These are phyloP conservation scores for Suhomyces yuchorum DNA, from an alignment of 1,139 yeast genomes.

Conservation along the genomic window DNA sequence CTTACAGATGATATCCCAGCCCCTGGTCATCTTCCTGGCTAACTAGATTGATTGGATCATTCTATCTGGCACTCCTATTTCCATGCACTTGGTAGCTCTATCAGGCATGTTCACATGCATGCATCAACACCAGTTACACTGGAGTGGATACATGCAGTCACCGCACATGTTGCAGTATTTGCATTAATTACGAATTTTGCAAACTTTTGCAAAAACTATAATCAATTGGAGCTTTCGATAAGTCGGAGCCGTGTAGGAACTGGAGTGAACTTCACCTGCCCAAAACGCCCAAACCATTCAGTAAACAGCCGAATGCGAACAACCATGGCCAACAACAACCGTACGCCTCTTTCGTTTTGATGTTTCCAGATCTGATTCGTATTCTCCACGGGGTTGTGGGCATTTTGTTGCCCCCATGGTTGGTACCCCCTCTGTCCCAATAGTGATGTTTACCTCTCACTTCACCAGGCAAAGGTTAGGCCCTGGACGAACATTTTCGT, in stretches of 20 bases:
- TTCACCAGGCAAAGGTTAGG: neutral
- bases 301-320: too few relatives aligned
- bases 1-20: neutral
- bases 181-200: neutral
- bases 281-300: too few relatives aligned
- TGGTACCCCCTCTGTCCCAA: neutral
- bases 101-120: neutral
- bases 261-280: too few relatives aligned
- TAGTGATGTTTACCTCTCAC: neutral
- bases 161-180: neutral
- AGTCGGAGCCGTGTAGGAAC: neutral
- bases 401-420: neutral
- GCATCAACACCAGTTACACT: neutral
- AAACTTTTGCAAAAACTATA: neutral
- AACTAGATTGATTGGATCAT: too few relatives aligned
- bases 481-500: neutral
- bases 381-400: neutral
- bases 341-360: too few relatives aligned
- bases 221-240: neutral
- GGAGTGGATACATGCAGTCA: neutral
- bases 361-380: neutral
- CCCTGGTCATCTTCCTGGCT: too few relatives aligned
- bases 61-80: neutral
- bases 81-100: neutral
- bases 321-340: too few relatives aligned